A percentile compares a stretch with the other conserved stretches of the same genome.
These are phyloP conservation scores for Kwoniella mangroviensis DNA, from an alignment of 768 basidiomycete genomes.

Conservation along the genomic window DNA sequence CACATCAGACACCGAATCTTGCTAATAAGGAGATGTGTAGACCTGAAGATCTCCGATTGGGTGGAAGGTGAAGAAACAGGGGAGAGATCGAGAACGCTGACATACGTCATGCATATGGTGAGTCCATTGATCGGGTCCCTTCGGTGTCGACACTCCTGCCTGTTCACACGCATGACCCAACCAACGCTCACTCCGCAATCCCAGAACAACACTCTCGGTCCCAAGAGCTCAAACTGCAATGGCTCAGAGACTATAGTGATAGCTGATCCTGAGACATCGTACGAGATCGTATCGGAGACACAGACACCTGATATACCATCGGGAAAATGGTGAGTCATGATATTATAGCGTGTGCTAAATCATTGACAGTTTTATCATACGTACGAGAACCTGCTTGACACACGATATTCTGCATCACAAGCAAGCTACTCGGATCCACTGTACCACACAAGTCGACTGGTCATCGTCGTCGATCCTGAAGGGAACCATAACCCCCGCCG, in stretches of 20 bases:
- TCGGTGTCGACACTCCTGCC: neutral
- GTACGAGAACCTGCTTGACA: conserved; percentile 36
- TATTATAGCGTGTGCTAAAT: too few relatives aligned
- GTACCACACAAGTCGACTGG: conserved; percentile 41
- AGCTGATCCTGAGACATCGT: conserved; percentile 23
- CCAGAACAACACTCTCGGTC: conserved; percentile 41
- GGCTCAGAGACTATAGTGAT: conserved; percentile 31
- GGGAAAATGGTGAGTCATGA: conserved; percentile 37
- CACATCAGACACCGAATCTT: neutral
- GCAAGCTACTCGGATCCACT: conserved; percentile 37
- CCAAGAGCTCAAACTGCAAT: conserved; percentile 32
- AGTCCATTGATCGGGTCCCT: neutral
- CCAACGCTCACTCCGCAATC: neutral
- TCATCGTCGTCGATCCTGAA: conserved; percentile 30
- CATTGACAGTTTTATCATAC: conserved; percentile 31
- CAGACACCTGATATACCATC: conserved; percentile 39
- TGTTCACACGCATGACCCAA: neutral
- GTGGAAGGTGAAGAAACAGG: conserved; percentile 14
- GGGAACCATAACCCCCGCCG: conserved; percentile 37
- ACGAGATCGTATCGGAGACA: conserved; percentile 39
- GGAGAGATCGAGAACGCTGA: conserved; percentile 27
- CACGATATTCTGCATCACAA: conserved; percentile 19
- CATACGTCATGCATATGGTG: conserved; percentile 41
- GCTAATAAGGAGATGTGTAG: conserved; percentile 19
- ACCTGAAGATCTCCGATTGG: conserved; percentile 33